These are phyloP conservation scores for Coprinellus aureogranulatus DNA, from an alignment of 768 basidiomycete genomes.

Conservation along the genomic window DNA sequence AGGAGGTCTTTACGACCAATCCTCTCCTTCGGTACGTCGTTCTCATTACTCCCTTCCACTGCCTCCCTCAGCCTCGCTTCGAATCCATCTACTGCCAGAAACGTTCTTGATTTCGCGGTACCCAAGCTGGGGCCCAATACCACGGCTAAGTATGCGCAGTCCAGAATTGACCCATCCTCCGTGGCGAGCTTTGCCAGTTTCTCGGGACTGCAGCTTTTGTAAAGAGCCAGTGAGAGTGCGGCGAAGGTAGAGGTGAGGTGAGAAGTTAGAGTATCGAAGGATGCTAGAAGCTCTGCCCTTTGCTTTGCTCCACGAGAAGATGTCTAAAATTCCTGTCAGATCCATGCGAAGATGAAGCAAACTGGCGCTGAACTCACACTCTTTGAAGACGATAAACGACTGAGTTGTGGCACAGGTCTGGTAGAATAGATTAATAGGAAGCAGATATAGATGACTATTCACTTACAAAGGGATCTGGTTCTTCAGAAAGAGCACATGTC, in stretches of 20 bases:
- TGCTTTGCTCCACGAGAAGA: conserved; percentile 54
- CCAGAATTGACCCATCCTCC: background rate
- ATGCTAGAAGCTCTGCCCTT: conserved; percentile 57
- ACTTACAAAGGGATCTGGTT: conserved; percentile 78
- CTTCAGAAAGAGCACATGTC: conserved; percentile 74
- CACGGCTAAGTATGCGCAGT: conserved; percentile 56
- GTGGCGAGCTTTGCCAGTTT: background rate
- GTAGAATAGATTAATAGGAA: background rate
- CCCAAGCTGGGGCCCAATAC: conserved; percentile 65
- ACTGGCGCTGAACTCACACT: conserved; percentile 32
- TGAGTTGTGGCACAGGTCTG: conserved; percentile 68
- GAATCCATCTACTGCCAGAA: conserved; percentile 64
- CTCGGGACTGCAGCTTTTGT: conserved; percentile 18
- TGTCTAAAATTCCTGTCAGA: conserved; percentile 27
- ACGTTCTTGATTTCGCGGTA: conserved; percentile 57
- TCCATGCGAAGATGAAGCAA: background rate
- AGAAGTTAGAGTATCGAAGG: conserved; percentile 69
- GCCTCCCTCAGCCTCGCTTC: conserved; percentile 47
- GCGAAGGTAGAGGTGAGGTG: conserved; percentile 75
- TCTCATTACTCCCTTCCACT: conserved; percentile 26
- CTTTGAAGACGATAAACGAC: conserved; percentile 33
- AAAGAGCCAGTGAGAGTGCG: conserved; percentile 67
- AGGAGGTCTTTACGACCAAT: conserved; percentile 24
- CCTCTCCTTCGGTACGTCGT: conserved; percentile 23
- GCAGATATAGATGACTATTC: background rate